phyloP scores from a whole-genome alignment of 805 yeast species.

The Scheffersomyces coipomensis region DNA sequence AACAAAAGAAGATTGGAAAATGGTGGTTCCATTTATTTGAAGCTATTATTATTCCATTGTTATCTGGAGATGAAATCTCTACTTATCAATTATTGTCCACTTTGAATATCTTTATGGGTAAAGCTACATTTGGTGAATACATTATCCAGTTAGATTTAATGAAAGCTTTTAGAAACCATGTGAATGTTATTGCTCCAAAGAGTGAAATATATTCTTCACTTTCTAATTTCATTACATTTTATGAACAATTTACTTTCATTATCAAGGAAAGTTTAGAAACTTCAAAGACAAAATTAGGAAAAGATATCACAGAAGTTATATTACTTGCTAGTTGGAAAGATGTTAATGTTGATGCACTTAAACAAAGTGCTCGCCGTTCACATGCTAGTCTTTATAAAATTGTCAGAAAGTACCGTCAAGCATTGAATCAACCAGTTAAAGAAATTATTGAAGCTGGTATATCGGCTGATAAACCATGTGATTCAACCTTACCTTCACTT shows the following conservation, averaged over 20 bases:
- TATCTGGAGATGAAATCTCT: constrained; percentile 29
- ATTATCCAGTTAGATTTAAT: constrained; percentile 56
- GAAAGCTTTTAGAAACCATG: constrained; percentile 62
- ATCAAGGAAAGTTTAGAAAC: constrained; percentile 45
- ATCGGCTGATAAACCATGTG: constrained; percentile 9
- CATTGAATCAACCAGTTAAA: constrained; percentile 52
- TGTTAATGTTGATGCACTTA: constrained; percentile 87
- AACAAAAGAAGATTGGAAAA: constrained; percentile 55
- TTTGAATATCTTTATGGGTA: constrained; percentile 71
- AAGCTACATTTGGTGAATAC: constrained; percentile 77
- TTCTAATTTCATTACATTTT: constrained; percentile 59
- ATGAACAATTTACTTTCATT: constrained; percentile 57
- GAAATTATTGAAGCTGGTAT: constrained; percentile 62
- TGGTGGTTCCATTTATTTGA: constrained; percentile 96
- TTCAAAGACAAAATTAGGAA: constrained; percentile 59
- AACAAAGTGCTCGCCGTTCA: constrained; percentile 89
- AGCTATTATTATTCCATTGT: constrained; percentile 56
- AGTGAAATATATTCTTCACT: constrained; percentile 39
- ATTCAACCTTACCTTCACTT: neutral
- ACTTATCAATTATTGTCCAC: constrained; percentile 45
- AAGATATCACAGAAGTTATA: constrained; percentile 81
- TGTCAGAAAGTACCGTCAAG: constrained; percentile 74
- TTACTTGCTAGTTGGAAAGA: constrained; percentile 96
- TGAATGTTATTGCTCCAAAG: constrained; percentile 24
- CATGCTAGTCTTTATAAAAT: constrained; percentile 82